Percentiles rank a stretch among this genome's conserved stretches.
phyloP scores from a whole-genome alignment of 2,329 filamentous ascomycete genomes.

The Daldinia eschscholtzii region DNA sequence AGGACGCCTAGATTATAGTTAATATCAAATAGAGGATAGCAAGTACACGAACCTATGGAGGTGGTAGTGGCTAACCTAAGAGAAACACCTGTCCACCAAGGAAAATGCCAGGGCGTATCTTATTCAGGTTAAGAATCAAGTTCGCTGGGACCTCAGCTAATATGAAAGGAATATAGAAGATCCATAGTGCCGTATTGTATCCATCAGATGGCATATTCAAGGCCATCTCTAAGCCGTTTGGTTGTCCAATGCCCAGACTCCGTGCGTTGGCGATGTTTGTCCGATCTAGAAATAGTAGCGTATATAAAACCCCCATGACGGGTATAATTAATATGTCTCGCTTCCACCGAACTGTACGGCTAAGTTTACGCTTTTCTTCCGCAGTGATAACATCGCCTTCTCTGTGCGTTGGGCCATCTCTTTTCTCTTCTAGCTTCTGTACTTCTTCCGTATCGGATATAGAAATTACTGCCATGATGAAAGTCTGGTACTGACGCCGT shows the following conservation, averaged over 20 bases:
- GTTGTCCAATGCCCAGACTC: conserved; percentile 45
- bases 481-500: not conserved
- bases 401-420: conserved; percentile 31
- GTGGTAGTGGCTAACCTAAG: conserved; percentile 51
- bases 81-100: conserved; percentile 58
- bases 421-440: conserved; percentile 19
- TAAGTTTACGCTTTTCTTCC: conserved; percentile 39
- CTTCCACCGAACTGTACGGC: conserved; percentile 46
- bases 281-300: conserved; percentile 48
- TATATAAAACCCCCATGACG: conserved; percentile 49
- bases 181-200: conserved; percentile 58
- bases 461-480: no score
- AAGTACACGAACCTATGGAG: not conserved
- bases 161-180: conserved; percentile 62
- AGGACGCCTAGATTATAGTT: conserved; percentile 53
- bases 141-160: conserved; percentile 62
- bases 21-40: conserved; percentile 10
- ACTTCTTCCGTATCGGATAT: no score
- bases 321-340: conserved; percentile 49
- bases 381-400: conserved; percentile 8
- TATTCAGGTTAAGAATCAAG: conserved; percentile 57
- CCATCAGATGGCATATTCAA: conserved; percentile 58
- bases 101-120: conserved; percentile 55
- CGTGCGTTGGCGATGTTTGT: conserved; percentile 61
- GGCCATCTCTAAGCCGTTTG: conserved; percentile 59